These are phyloP conservation scores for Eremothecium gossypii DNA, from an alignment of 1,139 yeast species.

Conservation along the genomic window DNA sequence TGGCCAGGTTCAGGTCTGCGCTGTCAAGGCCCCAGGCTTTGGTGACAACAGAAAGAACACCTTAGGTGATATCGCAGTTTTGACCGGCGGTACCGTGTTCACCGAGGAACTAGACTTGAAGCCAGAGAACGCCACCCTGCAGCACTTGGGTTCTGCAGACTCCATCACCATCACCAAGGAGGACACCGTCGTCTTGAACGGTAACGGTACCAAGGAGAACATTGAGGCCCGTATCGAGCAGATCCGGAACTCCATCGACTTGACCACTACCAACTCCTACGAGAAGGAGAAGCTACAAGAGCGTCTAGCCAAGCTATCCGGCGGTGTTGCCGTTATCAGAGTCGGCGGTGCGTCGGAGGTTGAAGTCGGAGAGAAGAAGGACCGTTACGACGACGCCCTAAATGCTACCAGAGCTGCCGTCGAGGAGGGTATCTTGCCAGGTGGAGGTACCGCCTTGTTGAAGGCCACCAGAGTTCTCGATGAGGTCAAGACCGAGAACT, in stretches of 20 bases:
- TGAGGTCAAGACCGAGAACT: slow-evolving; percentile 74
- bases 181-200: slow-evolving; percentile 92
- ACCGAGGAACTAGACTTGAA: slow-evolving; percentile 96
- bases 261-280: slow-evolving; percentile 79
- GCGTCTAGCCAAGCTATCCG: slow-evolving; percentile 95
- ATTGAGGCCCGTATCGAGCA: slow-evolving; percentile 92
- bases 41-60: slow-evolving; percentile 99
- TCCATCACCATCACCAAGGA: slow-evolving; percentile 93
- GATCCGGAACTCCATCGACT: slow-evolving; percentile 73
- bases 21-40: slow-evolving; percentile 98
- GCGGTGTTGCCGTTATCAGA: slow-evolving; percentile 98
- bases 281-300: slow-evolving; percentile 98
- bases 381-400: slow-evolving; percentile 97
- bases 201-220: slow-evolving; percentile 87
- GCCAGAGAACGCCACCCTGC: slow-evolving; percentile 92
- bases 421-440: slow-evolving; percentile 98
- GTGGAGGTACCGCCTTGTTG: slow-evolving; percentile 98
- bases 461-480: slow-evolving; percentile 86
- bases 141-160: slow-evolving; percentile 87
- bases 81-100: slow-evolving; percentile 97
- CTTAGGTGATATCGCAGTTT: slow-evolving; percentile 92
- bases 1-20: slow-evolving; percentile 98
- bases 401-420: slow-evolving; percentile 99
- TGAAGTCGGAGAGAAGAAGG: slow-evolving; percentile 99
- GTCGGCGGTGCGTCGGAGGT: slow-evolving; percentile 98